Evolutionary conservation across 768 basidiomycete genomes (phyloP), one percentile per base, ranked within the genome.

Genomic region (Boletus insuetus): DNA sequence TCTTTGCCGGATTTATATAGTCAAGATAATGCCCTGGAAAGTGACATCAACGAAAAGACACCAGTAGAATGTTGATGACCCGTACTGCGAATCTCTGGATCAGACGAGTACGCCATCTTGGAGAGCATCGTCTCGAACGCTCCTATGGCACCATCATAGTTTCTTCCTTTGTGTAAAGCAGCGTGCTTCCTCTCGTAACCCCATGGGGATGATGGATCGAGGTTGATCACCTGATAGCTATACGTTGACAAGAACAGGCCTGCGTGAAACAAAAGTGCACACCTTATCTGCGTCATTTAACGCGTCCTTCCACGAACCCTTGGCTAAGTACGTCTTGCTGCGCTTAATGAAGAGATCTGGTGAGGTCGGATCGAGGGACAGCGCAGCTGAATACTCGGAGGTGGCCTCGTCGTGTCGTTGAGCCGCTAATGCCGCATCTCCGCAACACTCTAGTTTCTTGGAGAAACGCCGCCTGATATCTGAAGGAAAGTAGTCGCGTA

Each of bases 111-210:
- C 1, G 34, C 32, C 32, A 61, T 46, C 38, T 50, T 54, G 10
- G 38, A 58, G 7, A 62, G 34, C 59, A 58, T 62, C 19, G 22
- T 46, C 46, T 58, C 41, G 9, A 55, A 46, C 16, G 51, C 56
- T 6, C 14, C 6, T 10, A 58, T 34, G 10, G 54, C 60, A 19
- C 37, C 4, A 3, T 22, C 32, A 34, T 58, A 45, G 3, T 26
- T 3, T 22, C 49, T 49, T 1, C n/a, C 39, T 11, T 49, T 37
- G 29, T 39, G 43, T 12, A 58, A 35, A 12, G 56, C 60, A 3
- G 46, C 55, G 26, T 53, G 50, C 32, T 47, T 61, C 31, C 51
- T 35, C 20, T 55, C 51, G 17, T 61, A 61, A 7, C 59, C 61
- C 31, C 37, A 47, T 4, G 44, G 50, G n/a, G 47, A 61, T 10